Evolutionary conservation across 108 stramenopile genomes (phyloP).

Genomic region (Cyclotella kingstonii): DNA sequence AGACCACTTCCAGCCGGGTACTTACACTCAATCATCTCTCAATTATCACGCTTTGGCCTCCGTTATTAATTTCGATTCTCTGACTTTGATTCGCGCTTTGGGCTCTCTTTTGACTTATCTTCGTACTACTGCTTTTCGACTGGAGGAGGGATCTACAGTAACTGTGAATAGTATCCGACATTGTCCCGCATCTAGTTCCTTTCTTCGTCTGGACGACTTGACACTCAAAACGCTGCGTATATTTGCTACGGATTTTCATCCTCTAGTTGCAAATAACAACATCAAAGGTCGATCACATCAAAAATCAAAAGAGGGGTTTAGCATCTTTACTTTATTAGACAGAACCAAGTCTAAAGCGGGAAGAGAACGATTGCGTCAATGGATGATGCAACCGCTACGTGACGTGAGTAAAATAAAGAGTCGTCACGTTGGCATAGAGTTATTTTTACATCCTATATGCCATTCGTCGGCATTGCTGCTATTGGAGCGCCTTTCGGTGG

Average conservation of each 20-base stretch:
- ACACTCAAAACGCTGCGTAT: slow-evolving; percentile 75
- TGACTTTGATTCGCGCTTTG: slow-evolving; percentile 64
- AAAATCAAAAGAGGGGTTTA: slow-evolving; percentile 90
- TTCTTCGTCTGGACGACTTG: slow-evolving; percentile 53
- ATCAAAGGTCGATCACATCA: slow-evolving; percentile 27
- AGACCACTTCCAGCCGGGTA: not conserved
- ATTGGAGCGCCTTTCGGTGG: slow-evolving; percentile 49
- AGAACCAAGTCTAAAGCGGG: slow-evolving; percentile 82
- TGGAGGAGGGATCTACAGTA: slow-evolving; percentile 65
- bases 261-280: slow-evolving; percentile 56
- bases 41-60: slow-evolving; percentile 73
- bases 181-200: slow-evolving; percentile 50
- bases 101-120: slow-evolving; percentile 77
- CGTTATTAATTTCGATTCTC: slow-evolving; percentile 80
- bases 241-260: slow-evolving; percentile 82
- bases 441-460: slow-evolving; percentile 65
- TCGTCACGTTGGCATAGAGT: slow-evolving; percentile 82
- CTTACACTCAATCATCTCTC: not conserved
- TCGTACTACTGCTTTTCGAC: slow-evolving; percentile 64
- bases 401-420: slow-evolving; percentile 49
- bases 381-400: slow-evolving; percentile 87
- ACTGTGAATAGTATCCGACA: slow-evolving; percentile 61
- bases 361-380: slow-evolving; percentile 75
- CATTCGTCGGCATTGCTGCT: slow-evolving; percentile 50
- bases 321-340: slow-evolving; percentile 87